Conservation (phyloP, 257 asterid species). For the Henckelia pumila region DNA sequence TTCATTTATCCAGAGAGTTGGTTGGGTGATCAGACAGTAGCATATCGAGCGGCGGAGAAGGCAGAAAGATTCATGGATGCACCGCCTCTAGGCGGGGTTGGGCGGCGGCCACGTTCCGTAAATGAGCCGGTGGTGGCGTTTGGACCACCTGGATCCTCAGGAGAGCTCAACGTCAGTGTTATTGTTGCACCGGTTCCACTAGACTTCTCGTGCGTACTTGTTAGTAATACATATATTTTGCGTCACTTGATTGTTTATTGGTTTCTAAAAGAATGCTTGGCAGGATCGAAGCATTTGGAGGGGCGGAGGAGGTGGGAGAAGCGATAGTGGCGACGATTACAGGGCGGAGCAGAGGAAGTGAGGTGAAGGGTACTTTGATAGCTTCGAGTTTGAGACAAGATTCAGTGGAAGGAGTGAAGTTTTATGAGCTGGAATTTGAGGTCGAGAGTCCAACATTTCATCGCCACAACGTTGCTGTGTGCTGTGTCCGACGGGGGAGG, state of each 20-base stretch:
- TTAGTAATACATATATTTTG: neutral
- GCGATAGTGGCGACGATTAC: slow-evolving; percentile 53
- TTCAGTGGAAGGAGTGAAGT: slow-evolving; percentile 12
- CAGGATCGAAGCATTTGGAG: slow-evolving; percentile 88
- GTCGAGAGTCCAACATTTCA: slow-evolving; percentile 57
- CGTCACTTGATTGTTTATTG: neutral
- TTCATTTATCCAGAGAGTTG: slow-evolving; percentile 79
- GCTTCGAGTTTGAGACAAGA: slow-evolving; percentile 56
- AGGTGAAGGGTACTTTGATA: slow-evolving; percentile 43
- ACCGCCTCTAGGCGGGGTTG: slow-evolving; percentile 41
- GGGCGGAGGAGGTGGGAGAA: slow-evolving; percentile 78
- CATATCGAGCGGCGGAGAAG: slow-evolving; percentile 75
- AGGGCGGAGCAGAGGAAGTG: slow-evolving; percentile 35
- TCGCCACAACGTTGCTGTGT: slow-evolving; percentile 75
- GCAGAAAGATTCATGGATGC: slow-evolving; percentile 75
- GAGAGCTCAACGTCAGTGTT: slow-evolving; percentile 91
- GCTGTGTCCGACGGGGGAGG: slow-evolving; percentile 39
- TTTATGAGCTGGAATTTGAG: slow-evolving; percentile 47
- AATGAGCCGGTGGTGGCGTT: slow-evolving; percentile 80
- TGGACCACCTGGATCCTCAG: slow-evolving; percentile 93
- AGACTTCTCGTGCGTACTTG: slow-evolving; percentile 68
- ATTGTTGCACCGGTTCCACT: slow-evolving; percentile 68
- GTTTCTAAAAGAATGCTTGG: neutral
- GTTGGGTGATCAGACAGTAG: slow-evolving; percentile 85
- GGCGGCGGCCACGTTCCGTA: slow-evolving; percentile 37